Percentiles rank a stretch among this genome's conserved stretches.
Evolutionary conservation across 129 eudicot genomes (phyloP).

Genomic region (carrot (Daucus carota)): DNA sequence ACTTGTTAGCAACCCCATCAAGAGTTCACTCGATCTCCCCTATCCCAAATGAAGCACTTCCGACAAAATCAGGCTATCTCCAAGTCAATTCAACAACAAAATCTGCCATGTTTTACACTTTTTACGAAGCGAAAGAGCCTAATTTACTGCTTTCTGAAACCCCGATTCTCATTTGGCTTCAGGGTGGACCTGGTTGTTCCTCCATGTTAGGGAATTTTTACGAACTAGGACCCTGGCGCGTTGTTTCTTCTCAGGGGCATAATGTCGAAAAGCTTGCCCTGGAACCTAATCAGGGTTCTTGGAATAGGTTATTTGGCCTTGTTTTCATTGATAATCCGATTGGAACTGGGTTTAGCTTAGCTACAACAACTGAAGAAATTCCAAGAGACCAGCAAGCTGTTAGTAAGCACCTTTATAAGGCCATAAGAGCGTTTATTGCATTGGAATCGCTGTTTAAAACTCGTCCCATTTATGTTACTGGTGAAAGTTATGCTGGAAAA

Average conservation of each 20-base stretch:
- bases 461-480: slow-evolving; percentile 65
- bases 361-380: slow-evolving; percentile 51
- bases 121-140: too few relatives aligned
- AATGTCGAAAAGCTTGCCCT: slow-evolving; percentile 32
- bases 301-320: slow-evolving; percentile 84
- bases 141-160: too few relatives aligned
- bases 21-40: too few relatives aligned
- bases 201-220: slow-evolving; percentile 75
- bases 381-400: slow-evolving; percentile 56
- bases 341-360: slow-evolving; percentile 85
- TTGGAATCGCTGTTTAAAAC: slow-evolving; percentile 40
- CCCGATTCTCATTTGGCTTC: slow-evolving; percentile 51
- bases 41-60: too few relatives aligned
- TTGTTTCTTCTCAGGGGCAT: slow-evolving; percentile 22
- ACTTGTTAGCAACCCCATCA: too few relatives aligned
- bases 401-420: slow-evolving; percentile 54
- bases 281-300: slow-evolving; percentile 50
- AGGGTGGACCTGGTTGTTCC: slow-evolving; percentile 92
- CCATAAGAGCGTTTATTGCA: slow-evolving; percentile 43
- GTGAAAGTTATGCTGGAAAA: slow-evolving; percentile 91
- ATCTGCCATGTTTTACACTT: too few relatives aligned
- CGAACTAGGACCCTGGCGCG: slow-evolving; percentile 79
- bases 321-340: slow-evolving; percentile 78
- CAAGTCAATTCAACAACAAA: too few relatives aligned
- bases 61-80: too few relatives aligned